These are phyloP conservation scores for Blastobotrys peoriensis DNA, from an alignment of 805 yeast genomes.

Conservation along the genomic window DNA sequence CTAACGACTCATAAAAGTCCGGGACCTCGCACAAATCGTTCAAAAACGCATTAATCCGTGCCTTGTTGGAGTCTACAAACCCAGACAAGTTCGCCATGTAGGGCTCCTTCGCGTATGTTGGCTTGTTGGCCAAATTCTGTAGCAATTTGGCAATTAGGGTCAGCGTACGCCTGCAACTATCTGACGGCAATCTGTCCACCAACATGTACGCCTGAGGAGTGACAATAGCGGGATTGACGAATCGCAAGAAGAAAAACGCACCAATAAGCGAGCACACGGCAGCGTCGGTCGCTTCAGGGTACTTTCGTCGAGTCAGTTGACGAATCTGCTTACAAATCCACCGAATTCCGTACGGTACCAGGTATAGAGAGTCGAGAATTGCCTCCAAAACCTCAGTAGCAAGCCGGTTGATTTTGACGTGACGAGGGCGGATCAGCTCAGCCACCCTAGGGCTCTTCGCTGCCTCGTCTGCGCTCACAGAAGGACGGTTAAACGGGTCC, in stretches of 20 bases:
- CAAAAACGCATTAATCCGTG: constrained; percentile 28
- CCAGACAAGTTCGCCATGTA: constrained; percentile 25
- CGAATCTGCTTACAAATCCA: constrained; percentile 63
- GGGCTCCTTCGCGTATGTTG: constrained; percentile 52
- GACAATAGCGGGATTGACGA: constrained; percentile 83
- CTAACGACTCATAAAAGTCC: constrained; percentile 34
- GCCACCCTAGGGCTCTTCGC: constrained; percentile 26
- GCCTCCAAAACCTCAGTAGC: constrained; percentile 39
- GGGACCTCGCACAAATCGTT: constrained; percentile 35
- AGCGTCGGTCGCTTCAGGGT: constrained; percentile 47
- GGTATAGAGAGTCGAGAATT: constrained; percentile 48
- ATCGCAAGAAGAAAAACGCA: constrained; percentile 75
- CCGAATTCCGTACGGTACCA: constrained; percentile 66
- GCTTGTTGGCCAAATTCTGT: constrained; percentile 82
- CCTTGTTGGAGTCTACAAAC: constrained; percentile 27
- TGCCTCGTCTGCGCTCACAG: constrained; percentile 28
- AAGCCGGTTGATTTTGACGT: constrained; percentile 17
- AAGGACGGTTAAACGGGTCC: constrained; percentile 13
- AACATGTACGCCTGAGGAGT: constrained; percentile 63
- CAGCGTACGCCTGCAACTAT: constrained; percentile 53
- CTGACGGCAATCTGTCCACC: constrained; percentile 32
- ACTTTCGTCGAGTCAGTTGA: constrained; percentile 49
- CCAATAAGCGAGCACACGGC: constrained; percentile 50
- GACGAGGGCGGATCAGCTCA: constrained; percentile 26
- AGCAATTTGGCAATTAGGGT: constrained; percentile 76